Conservation (phyloP, 768 basidiomycete genomes). For the Kwoniella dejecticola region DNA sequence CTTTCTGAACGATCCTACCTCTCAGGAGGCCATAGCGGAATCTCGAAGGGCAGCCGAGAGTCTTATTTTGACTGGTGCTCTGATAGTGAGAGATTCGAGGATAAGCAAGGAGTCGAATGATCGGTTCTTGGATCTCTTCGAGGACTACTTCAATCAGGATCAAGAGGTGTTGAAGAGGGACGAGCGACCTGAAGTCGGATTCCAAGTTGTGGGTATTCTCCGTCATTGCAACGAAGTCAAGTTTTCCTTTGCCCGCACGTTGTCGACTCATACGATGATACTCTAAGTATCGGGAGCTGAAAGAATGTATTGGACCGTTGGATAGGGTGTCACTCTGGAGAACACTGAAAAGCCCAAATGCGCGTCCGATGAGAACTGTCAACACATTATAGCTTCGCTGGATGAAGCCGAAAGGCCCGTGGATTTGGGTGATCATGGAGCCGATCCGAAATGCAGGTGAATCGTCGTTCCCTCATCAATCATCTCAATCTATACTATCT, state of each 20-base stretch:
- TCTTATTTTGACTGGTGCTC: conserved; percentile 79
- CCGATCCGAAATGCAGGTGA: conserved; percentile 90
- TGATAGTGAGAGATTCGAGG: conserved; percentile 80
- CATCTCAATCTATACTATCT: too few relatives aligned
- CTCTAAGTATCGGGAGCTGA: too few relatives aligned
- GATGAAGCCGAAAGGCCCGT: conserved; percentile 79
- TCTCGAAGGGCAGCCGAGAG: conserved; percentile 72
- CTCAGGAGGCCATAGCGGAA: conserved; percentile 18
- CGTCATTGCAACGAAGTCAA: too few relatives aligned
- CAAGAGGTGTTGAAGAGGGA: conserved; percentile 67
- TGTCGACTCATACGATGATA: too few relatives aligned
- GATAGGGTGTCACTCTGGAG: conserved; percentile 84
- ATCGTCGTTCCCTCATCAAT: conserved; percentile 14
- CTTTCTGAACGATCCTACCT: conserved; percentile 40
- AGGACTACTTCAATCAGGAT: conserved; percentile 88
- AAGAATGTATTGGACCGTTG: too few relatives aligned
- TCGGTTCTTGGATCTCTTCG: conserved; percentile 81
- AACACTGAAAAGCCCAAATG: conserved; percentile 81
- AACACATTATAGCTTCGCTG: conserved; percentile 72
- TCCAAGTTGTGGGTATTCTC: conserved; percentile 62
- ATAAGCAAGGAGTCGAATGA: conserved; percentile 80
- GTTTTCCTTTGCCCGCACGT: too few relatives aligned
- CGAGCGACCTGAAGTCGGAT: conserved; percentile 79
- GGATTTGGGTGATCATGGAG: conserved; percentile 63
- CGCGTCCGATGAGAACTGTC: conserved; percentile 70